Conservation (phyloP, 257 asterid species). For the Nicotiana attenuata region DNA sequence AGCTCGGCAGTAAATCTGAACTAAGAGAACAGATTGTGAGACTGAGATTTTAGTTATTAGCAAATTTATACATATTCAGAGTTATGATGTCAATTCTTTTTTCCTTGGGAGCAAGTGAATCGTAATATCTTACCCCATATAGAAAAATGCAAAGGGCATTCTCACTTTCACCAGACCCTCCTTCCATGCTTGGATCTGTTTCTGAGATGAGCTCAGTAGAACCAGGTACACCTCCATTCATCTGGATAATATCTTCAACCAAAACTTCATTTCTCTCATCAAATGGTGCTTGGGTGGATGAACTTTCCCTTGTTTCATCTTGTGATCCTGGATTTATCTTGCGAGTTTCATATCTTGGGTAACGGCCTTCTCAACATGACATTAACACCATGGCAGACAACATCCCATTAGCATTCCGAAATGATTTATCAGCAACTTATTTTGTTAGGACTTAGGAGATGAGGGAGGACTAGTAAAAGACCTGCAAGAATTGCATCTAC, state of each 20-base stretch:
- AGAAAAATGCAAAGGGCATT: constrained; percentile 58
- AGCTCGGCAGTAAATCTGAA: background rate
- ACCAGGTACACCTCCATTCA: constrained; percentile 11
- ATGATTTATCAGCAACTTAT: background rate
- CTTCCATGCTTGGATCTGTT: constrained; percentile 17
- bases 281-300: constrained; percentile 23
- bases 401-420: constrained; percentile 3
- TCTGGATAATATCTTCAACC: constrained; percentile 24
- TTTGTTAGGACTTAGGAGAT: constrained; percentile 7
- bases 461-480: constrained; percentile 20
- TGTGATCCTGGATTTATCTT: constrained; percentile 45
- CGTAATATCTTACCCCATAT: constrained; percentile 70
- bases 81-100: background rate
- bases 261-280: constrained; percentile 29
- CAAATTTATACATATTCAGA: background rate
- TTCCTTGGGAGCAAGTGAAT: background rate
- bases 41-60: background rate
- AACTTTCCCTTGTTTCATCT: constrained; percentile 26
- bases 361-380: constrained; percentile 52
- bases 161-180: constrained; percentile 35
- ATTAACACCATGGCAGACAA: constrained; percentile 12
- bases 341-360: constrained; percentile 70
- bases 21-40: background rate
- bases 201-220: constrained; percentile 18
- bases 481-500: constrained; percentile 91